phyloP scores from a whole-genome alignment of 228 moss, liverwort and hornwort species.

The Sphagnum magellanicum region DNA sequence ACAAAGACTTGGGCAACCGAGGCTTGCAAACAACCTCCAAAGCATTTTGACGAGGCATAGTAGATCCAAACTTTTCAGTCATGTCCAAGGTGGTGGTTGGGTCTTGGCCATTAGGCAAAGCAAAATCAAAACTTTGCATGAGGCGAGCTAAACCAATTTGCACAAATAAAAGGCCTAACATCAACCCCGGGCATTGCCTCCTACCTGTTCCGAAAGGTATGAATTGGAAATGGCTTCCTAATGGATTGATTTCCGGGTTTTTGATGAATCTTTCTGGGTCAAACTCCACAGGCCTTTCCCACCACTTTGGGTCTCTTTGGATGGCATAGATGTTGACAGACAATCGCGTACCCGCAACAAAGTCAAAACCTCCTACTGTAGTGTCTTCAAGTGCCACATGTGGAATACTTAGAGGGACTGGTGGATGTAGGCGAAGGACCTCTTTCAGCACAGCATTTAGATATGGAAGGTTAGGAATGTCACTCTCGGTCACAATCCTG shows the following conservation, averaged over 20 bases:
- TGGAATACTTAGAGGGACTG: not conserved
- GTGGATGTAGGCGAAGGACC: not conserved
- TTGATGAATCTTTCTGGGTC: slow-evolving; percentile 11
- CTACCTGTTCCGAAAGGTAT: slow-evolving; percentile 8
- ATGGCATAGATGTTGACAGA: slow-evolving; percentile 13
- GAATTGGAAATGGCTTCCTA: slow-evolving; percentile 10
- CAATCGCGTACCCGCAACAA: slow-evolving; percentile 5
- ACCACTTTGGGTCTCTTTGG: slow-evolving; percentile 3
- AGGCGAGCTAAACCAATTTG: slow-evolving; percentile 6
- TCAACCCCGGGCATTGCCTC: slow-evolving; percentile 8
- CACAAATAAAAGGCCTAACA: not conserved
- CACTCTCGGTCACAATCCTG: too few relatives aligned
- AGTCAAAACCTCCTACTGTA: slow-evolving; percentile 8
- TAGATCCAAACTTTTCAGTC: too few relatives aligned
- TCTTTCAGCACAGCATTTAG: too few relatives aligned
- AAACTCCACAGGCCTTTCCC: slow-evolving; percentile 1
- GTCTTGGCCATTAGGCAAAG: too few relatives aligned
- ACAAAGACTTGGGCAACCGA: too few relatives aligned
- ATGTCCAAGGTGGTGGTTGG: too few relatives aligned
- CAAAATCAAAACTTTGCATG: slow-evolving; percentile 6
- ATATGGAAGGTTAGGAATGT: too few relatives aligned
- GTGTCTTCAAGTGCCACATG: not conserved
- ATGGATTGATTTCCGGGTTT: slow-evolving; percentile 3
- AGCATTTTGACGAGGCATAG: too few relatives aligned
- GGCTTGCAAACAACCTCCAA: too few relatives aligned